Evolutionary conservation across 2,329 filamentous ascomycete species (phyloP), one percentile per base, ranked within the genome.

Genomic region (Knufia petricola): DNA sequence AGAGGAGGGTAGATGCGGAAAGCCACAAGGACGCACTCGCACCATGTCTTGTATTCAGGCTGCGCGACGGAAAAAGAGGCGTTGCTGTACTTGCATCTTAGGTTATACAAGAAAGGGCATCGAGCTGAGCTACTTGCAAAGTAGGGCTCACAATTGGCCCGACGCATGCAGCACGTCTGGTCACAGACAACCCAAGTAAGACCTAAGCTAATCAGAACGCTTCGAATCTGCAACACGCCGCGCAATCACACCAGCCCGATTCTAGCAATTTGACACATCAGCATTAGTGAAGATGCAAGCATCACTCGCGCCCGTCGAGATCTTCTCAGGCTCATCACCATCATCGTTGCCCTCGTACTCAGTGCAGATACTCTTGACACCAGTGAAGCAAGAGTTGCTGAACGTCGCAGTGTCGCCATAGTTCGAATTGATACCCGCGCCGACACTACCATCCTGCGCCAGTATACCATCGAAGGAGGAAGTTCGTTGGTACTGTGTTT

Each of bases 361-460:
- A 15, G 55, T 52, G 52, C 65, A 68, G 49, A 66, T 63, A n/a
- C 60, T 58, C 20, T 52, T 54, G 44, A 68, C 63, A 17, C 55
- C 55, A 19, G 60, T 61, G 38, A 59, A 62, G 28, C 55, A 57
- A 6, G 50, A 57, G 43, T 37, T 48, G 41, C 23, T 54, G 19
- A 60, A 47, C 9, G 55, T 64, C 4, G 64, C 59, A 10, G 56
- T 59, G 50, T 68, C 65, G 28, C 64, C 65, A 38, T 63, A 67
- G 60, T 67, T 67, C 52, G 60, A 61, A 58, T 69, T 69, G 57
- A 68, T 66, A 47, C 66, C 63, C 3, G 50, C 48, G 13, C 57
- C 56, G 50, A 69, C 69, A 34, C 56, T 62, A 51, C 65, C 53
- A 51, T 57, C 58, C 50, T 56, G 7, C 7, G 32, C 32, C 4